phyloP scores from a whole-genome alignment of 371 early-diverging fungal genomes.

The Mortierella sp. region DNA sequence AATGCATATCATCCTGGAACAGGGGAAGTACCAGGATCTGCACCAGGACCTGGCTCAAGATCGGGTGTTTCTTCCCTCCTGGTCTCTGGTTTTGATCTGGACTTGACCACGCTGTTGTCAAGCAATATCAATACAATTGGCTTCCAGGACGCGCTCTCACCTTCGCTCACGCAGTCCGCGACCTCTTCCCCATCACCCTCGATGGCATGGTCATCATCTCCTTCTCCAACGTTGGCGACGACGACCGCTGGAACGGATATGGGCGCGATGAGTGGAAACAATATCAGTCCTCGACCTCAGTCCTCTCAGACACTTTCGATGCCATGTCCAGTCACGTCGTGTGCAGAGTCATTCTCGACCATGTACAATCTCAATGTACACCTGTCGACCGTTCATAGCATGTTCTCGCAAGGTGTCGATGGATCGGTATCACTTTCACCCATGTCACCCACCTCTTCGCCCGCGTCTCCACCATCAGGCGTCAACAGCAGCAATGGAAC shows the following conservation, averaged over 20 bases:
- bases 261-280: background rate
- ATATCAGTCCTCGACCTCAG: background rate
- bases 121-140: constrained; percentile 3
- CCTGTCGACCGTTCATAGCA: constrained; percentile 18
- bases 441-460: background rate
- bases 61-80: background rate
- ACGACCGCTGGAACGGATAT: background rate
- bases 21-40: background rate
- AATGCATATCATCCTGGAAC: background rate
- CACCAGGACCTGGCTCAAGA: background rate
- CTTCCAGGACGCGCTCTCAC: constrained; percentile 1
- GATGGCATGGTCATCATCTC: constrained; percentile 5
- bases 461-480: background rate
- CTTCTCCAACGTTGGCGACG: constrained; percentile 6
- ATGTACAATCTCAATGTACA: constrained; percentile 25
- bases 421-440: background rate
- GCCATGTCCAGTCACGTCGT: constrained; percentile 27
- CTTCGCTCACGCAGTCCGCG: constrained; percentile 6
- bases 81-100: background rate
- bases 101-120: constrained; percentile 9
- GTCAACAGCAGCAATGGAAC: no score
- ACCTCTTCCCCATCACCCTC: constrained; percentile 12
- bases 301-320: background rate
- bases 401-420: constrained; percentile 8
- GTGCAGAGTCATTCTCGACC: constrained; percentile 30